Conservation (phyloP, 306 rosid species). For the Cicer pinnatifidum region DNA sequence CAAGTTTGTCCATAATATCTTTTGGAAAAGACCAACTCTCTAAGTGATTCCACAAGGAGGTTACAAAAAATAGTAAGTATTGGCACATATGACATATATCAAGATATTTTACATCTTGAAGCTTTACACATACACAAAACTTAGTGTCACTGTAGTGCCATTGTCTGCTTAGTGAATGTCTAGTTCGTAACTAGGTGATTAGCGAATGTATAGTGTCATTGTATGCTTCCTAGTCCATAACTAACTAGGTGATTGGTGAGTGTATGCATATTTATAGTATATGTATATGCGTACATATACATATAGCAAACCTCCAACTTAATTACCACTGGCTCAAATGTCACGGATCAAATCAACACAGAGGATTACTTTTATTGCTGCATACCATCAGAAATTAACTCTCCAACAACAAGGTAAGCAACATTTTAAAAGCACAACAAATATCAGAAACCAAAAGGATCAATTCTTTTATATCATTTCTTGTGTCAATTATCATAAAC, state of each 20-base stretch:
- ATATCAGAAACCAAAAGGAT: neutral
- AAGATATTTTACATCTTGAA: constrained; percentile 3
- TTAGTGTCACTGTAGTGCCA: neutral
- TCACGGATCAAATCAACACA: constrained; percentile 34
- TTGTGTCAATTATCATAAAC: neutral
- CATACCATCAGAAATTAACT: neutral
- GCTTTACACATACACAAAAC: neutral
- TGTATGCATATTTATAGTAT: no score
- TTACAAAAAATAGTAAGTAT: neutral
- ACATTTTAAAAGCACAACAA: constrained; percentile 2
- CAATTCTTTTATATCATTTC: neutral
- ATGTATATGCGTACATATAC: neutral
- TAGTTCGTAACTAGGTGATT: neutral
- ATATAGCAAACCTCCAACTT: constrained; percentile 31
- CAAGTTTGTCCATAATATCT: neutral
- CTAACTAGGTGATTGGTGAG: neutral
- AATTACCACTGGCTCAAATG: constrained; percentile 14
- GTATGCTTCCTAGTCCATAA: constrained; percentile 23
- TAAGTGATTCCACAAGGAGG: neutral
- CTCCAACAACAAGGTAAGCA: constrained; percentile 17
- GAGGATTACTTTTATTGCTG: neutral
- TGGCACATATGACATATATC: constrained; percentile 12
- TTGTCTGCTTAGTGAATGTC: no score
- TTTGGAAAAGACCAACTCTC: neutral
- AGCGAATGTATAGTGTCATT: neutral